phyloP scores from a whole-genome alignment of 108 stramenopile genomes.

The Epithemia pelagica region DNA sequence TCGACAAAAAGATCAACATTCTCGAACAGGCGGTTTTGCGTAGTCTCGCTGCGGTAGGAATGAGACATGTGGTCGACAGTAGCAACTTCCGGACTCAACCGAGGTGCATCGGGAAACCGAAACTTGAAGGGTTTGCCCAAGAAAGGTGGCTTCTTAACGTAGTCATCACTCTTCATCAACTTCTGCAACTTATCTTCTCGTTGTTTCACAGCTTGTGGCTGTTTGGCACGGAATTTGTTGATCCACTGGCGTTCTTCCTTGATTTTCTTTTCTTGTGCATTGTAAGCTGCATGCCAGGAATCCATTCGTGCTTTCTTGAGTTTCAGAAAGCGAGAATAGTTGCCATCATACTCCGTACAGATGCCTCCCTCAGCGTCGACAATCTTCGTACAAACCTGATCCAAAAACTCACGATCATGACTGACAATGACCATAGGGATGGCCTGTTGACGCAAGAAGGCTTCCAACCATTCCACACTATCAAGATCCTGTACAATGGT shows the following conservation, averaged over 20 bases:
- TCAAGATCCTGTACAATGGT: conserved; percentile 44
- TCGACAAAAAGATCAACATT: conserved; percentile 71
- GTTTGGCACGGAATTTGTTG: conserved; percentile 81
- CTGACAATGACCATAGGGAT: conserved; percentile 97
- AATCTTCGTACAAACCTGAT: conserved; percentile 94
- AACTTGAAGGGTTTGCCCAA: conserved; percentile 87
- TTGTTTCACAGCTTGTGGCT: conserved; percentile 81
- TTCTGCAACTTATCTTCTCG: conserved; percentile 70
- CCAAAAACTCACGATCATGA: conserved; percentile 98
- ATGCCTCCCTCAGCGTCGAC: conserved; percentile 92
- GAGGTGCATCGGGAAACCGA: conserved; percentile 93
- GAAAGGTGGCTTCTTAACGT: conserved; percentile 90
- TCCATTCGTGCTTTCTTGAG: conserved; percentile 90
- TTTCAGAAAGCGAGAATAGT: conserved; percentile 90
- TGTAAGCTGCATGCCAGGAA: conserved; percentile 88
- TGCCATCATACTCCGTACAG: conserved; percentile 87
- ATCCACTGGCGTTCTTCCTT: conserved; percentile 92
- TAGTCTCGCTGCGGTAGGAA: conserved; percentile 72
- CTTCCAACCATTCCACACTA: conserved; percentile 95
- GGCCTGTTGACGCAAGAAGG: conserved; percentile 86
- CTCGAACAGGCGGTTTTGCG: conserved; percentile 76
- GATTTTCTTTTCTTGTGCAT: conserved; percentile 93
- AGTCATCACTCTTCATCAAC: conserved; percentile 81
- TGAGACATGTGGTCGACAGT: conserved; percentile 67
- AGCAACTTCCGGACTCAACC: conserved; percentile 82